Conservation (phyloP, 2,329 filamentous ascomycete genomes). For the Endocalyx cinctus region DNA sequence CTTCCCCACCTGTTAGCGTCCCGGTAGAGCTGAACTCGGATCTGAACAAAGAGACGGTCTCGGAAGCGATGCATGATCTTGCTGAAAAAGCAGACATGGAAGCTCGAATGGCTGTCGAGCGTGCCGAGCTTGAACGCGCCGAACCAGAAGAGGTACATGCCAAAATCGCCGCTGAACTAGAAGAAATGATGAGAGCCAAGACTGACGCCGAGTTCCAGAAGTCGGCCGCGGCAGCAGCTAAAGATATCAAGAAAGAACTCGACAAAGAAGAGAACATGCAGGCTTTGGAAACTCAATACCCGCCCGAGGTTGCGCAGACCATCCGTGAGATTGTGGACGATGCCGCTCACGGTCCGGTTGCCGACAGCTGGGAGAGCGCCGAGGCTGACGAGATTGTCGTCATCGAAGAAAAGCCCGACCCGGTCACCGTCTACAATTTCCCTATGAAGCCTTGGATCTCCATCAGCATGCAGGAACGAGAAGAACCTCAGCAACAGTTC, state of each 20-base stretch:
- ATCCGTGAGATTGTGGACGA: conserved; percentile 49
- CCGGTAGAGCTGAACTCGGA: conserved; percentile 9
- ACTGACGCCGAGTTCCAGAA: conserved; percentile 51
- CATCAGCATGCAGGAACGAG: conserved; percentile 64
- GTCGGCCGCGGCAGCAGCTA: conserved; percentile 41
- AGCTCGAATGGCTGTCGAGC: conserved; percentile 61
- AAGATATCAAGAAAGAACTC: conserved; percentile 48
- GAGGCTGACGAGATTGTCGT: conserved; percentile 65
- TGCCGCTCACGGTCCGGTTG: conserved; percentile 56
- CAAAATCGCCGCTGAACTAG: conserved; percentile 44
- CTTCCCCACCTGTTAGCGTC: conserved; percentile 5
- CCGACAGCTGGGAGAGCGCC: conserved; percentile 89
- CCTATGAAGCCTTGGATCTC: conserved; percentile 95
- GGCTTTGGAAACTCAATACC: conserved; percentile 48
- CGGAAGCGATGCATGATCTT: conserved; percentile 64
- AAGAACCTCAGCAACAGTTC: conserved; percentile 58
- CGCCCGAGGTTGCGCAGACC: conserved; percentile 47
- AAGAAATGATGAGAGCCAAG: conserved; percentile 45
- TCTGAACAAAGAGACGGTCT: conserved; percentile 59
- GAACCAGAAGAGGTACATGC: conserved; percentile 45
- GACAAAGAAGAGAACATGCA: conserved; percentile 49
- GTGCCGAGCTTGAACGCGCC: conserved; percentile 48
- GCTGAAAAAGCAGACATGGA: conserved; percentile 48
- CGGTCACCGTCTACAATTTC: conserved; percentile 86
- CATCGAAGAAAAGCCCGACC: conserved; percentile 60